These are phyloP conservation scores for Monascus ruber DNA, from an alignment of 2,329 filamentous ascomycete species.

Conservation along the genomic window DNA sequence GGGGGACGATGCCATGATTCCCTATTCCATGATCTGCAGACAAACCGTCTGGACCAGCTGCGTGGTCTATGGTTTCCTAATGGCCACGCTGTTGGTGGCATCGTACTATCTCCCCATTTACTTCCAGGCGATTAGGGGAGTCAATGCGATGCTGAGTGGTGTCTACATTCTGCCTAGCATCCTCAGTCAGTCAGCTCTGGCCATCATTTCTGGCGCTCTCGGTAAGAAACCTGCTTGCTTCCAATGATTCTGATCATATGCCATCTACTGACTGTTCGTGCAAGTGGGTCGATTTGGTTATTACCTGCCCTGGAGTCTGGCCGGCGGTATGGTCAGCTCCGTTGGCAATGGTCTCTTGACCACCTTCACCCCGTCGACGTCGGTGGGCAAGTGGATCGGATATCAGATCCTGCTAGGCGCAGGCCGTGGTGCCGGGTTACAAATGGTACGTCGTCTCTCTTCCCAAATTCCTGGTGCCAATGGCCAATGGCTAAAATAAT, in stretches of 20 bases:
- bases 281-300: slow-evolving; percentile 20
- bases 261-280: not conserved
- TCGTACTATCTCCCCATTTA: slow-evolving; percentile 40
- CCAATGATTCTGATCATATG: not conserved
- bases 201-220: slow-evolving; percentile 21
- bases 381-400: slow-evolving; percentile 34
- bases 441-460: slow-evolving; percentile 9
- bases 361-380: slow-evolving; percentile 27
- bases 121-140: slow-evolving; percentile 33
- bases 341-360: slow-evolving; percentile 32
- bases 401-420: slow-evolving; percentile 37
- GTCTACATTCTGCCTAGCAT: slow-evolving; percentile 16
- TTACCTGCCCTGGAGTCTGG: slow-evolving; percentile 22
- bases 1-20: slow-evolving; percentile 34
- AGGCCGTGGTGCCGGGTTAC: slow-evolving; percentile 26
- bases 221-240: slow-evolving; percentile 6
- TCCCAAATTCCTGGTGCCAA: slow-evolving; percentile 7
- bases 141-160: slow-evolving; percentile 14
- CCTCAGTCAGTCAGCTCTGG: slow-evolving; percentile 21
- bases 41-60: slow-evolving; percentile 14
- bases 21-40: slow-evolving; percentile 21
- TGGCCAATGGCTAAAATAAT: slow-evolving; percentile 24
- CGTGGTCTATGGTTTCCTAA: slow-evolving; percentile 24
- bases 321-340: slow-evolving; percentile 17
- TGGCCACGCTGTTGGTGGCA: slow-evolving; percentile 18